Base-by-base conservation (phyloP, 345 rosid genomes). In the Brassica juncea region DNA sequence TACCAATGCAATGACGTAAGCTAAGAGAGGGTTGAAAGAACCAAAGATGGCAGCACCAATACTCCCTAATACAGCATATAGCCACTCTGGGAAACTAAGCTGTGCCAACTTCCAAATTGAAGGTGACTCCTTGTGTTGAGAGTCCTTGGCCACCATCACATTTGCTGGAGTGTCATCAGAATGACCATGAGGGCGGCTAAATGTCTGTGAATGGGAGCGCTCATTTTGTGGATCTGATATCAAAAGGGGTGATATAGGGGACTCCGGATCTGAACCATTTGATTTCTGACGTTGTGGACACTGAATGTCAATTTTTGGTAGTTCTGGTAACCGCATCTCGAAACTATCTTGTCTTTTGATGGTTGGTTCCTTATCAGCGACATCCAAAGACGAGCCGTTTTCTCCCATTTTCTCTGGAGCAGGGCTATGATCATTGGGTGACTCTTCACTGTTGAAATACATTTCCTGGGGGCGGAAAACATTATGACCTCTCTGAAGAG, bases 11-110 rank as follows among this genome's bases (percentile, higher is more conserved):
- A 93, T 93, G 74, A 92, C 94, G 68, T 93, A 96, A 76, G 99
- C 99, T 79, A 96, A 91, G 58, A 96, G 94, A 52, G 99, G 99
- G 80, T 96, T 96, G 74, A 96, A 91, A 63, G 99, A 96, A 66
- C 99, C 99, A 83, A 96, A 96, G 69, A 96, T 88, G 49, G 98
- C 97, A 69, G 99, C 99, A 84, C 99, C 99, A 80, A 90, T 85
- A 84, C 99, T 88, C 84, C 99, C 99, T 78, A 96, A 80, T 75
- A 90, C 94, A 78, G 98, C 99, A 85, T 93, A 96, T 30, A 96
- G 94, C 98, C 97, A 96, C 84, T 96, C 99, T 4, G 97, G 92
- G 81, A 93, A 83, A 84, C 99, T 93, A 83, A 95, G 98, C 84
- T 93, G 88, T 68, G 91, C 97, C 80, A 95, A 71, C 82, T 97